Conservation (phyloP, 208 protist species). For the Wallacemonas sp. region DNA sequence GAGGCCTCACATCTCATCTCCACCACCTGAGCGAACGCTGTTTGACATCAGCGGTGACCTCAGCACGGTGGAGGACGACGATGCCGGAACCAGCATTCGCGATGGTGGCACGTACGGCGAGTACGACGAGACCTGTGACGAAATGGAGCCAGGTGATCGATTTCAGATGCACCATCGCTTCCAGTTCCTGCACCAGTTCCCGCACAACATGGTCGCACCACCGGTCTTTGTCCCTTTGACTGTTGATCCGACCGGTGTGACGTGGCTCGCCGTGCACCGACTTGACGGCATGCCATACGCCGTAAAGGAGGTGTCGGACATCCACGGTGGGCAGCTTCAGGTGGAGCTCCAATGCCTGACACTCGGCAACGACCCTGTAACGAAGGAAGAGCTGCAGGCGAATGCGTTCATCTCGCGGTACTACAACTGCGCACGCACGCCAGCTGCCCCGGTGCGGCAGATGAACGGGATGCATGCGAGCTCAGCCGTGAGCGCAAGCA, state of each 20-base stretch:
- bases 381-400: conserved; percentile 18
- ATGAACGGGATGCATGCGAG: background rate
- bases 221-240: conserved; percentile 25
- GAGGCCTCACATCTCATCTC: too few species aligned
- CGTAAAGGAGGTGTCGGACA: conserved; percentile 56
- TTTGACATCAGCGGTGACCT: too few species aligned
- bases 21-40: too few species aligned
- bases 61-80: conserved; percentile 2
- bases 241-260: conserved; percentile 51
- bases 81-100: background rate
- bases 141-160: conserved; percentile 42
- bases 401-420: conserved; percentile 42
- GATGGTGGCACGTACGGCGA: background rate
- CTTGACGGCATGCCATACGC: conserved; percentile 57
- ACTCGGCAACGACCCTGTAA: conserved; percentile 21
- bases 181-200: conserved; percentile 50
- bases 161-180: conserved; percentile 59
- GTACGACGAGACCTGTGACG: conserved; percentile 4
- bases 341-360: conserved; percentile 39
- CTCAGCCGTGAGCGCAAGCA: conserved; percentile 4
- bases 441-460: background rate
- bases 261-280: conserved; percentile 56
- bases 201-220: conserved; percentile 9
- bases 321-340: conserved; percentile 9
- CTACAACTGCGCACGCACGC: conserved; percentile 20